phyloP scores from a whole-genome alignment of 1,284 basidiomycete species.

The Ganoderma lingzhi region DNA sequence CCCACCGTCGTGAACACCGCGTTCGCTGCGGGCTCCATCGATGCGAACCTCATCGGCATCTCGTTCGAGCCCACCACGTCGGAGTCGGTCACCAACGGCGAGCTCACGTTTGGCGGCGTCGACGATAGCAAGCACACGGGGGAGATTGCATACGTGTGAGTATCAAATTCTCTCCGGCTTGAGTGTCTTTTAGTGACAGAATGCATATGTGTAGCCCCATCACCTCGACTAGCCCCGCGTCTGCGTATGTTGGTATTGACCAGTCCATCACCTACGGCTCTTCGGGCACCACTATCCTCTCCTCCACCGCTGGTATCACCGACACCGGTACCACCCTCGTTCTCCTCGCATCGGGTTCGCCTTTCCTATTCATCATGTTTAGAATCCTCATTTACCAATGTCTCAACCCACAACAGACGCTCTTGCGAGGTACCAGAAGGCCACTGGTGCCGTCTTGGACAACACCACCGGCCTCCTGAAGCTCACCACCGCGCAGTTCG shows the following conservation, averaged over 20 bases:
- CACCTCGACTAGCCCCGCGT: conserved; percentile 53
- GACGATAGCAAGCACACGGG: conserved; percentile 43
- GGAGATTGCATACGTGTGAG: neutral
- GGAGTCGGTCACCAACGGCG: conserved; percentile 38
- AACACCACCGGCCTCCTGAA: conserved; percentile 36
- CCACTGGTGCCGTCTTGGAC: conserved; percentile 36
- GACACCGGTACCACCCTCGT: conserved; percentile 44
- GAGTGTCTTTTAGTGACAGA: neutral
- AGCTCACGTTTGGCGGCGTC: conserved; percentile 53
- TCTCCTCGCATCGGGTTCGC: conserved; percentile 46
- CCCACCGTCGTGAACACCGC: conserved; percentile 55
- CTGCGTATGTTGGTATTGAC: conserved; percentile 60
- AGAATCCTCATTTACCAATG: neutral
- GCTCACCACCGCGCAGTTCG: conserved; percentile 33
- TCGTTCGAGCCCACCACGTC: conserved; percentile 57
- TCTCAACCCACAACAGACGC: neutral
- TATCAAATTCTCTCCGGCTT: too few relatives aligned
- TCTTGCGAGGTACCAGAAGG: conserved; percentile 27
- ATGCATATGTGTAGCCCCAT: conserved; percentile 46
- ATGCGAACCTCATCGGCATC: conserved; percentile 50
- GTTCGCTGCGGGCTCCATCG: conserved; percentile 42
- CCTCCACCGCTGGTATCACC: conserved; percentile 38
- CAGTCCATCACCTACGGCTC: conserved; percentile 53
- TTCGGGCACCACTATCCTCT: conserved; percentile 35
- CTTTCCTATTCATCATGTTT: neutral